Conservation (phyloP, 306 rosid species). For the Dryas octopetala region DNA sequence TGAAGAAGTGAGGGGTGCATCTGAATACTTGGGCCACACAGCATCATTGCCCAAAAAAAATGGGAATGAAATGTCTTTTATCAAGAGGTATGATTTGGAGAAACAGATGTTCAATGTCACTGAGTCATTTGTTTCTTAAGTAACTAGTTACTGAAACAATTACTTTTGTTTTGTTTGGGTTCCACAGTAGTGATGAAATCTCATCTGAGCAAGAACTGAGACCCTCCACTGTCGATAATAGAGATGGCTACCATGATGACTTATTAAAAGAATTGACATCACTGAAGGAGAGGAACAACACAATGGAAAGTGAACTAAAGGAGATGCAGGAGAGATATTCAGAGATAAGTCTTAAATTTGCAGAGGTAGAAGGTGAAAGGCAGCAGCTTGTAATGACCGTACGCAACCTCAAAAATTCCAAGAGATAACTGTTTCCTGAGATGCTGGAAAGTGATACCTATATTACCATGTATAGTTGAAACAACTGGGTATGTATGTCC, state of each 20-base stretch:
- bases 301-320: slow-evolving; percentile 88
- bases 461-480: slow-evolving; percentile 49
- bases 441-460: slow-evolving; percentile 14
- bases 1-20: slow-evolving; percentile 26
- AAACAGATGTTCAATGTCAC: not conserved
- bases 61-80: too few relatives aligned
- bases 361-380: slow-evolving; percentile 98
- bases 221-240: slow-evolving; percentile 15
- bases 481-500: slow-evolving; percentile 31
- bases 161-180: slow-evolving; percentile 4
- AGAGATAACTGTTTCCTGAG: slow-evolving; percentile 37
- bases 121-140: slow-evolving; percentile 3
- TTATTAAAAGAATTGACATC: slow-evolving; percentile 45
- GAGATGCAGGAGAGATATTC: slow-evolving; percentile 99
- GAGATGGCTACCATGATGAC: slow-evolving; percentile 23
- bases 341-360: slow-evolving; percentile 94
- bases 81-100: slow-evolving; percentile 41
- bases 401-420: slow-evolving; percentile 65
- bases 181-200: slow-evolving; percentile 34
- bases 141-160: slow-evolving; percentile 6
- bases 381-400: slow-evolving; percentile 92
- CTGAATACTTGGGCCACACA: not conserved
- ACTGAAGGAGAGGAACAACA: slow-evolving; percentile 61
- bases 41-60: too few relatives aligned
- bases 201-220: slow-evolving; percentile 32